phyloP scores from a whole-genome alignment of 257 asterid species.

The Solanum chilense region DNA sequence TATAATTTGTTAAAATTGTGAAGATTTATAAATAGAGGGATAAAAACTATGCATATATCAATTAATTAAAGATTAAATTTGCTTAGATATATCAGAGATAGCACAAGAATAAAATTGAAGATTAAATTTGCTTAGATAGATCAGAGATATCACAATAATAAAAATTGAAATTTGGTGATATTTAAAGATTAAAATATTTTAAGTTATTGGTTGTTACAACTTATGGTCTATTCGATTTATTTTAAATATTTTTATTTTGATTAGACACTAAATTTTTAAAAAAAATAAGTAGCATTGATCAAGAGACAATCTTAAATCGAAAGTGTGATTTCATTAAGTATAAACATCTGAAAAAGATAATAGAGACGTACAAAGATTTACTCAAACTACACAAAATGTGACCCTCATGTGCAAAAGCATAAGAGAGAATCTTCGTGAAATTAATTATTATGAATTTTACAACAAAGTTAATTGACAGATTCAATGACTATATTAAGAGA shows the following conservation, averaged over 20 bases:
- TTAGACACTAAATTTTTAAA: background rate
- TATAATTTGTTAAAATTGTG: background rate
- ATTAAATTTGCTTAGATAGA: background rate
- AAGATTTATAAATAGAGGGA: background rate
- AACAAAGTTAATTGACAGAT: background rate
- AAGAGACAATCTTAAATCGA: accelerated
- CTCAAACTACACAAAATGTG: accelerated
- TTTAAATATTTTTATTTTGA: background rate
- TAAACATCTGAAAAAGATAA: background rate
- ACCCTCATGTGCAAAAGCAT: accelerated
- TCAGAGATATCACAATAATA: background rate
- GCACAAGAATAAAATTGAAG: background rate
- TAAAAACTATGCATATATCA: background rate
- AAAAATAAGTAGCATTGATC: accelerated
- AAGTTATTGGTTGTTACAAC: background rate
- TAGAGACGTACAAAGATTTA: accelerated
- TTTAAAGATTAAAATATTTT: background rate
- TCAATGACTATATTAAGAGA: background rate
- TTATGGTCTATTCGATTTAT: accelerated
- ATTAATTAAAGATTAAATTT: background rate
- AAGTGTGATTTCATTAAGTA: accelerated
- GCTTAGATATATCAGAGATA: background rate
- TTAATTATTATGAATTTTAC: background rate
- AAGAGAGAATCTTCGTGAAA: background rate
- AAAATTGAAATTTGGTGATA: background rate